Percentiles rank a stretch among this genome's conserved stretches.
Conservation (phyloP, 495 filamentous ascomycete species). For the Aspergillus steynii region DNA sequence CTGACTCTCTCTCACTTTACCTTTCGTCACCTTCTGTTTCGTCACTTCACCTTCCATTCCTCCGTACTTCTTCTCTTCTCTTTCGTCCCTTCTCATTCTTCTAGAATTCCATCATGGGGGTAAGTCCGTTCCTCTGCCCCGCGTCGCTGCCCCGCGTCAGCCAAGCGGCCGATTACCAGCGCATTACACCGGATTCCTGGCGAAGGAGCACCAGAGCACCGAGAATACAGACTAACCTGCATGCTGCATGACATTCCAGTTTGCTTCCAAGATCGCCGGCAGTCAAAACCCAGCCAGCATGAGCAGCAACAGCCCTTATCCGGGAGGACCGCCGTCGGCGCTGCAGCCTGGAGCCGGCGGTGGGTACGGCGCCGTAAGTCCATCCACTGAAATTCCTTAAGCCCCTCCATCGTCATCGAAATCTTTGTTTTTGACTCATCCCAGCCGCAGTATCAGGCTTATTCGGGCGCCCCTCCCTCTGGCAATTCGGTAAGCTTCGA, state of each 20-base stretch:
- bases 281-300: conserved; percentile 31
- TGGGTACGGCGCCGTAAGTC: conserved; percentile 31
- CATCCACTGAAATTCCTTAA: not conserved
- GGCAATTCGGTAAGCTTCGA: conserved; percentile 43
- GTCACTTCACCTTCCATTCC: conserved; percentile 10
- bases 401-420: conserved; percentile 2
- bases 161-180: conserved; percentile 11
- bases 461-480: conserved; percentile 37
- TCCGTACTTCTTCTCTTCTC: conserved; percentile 8
- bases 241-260: conserved; percentile 30
- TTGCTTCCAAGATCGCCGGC: conserved; percentile 48
- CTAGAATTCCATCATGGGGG: conserved; percentile 30
- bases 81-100: conserved; percentile 4
- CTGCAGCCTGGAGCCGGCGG: conserved; percentile 28
- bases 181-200: too few species aligned
- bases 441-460: conserved; percentile 42
- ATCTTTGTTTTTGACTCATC: conserved; percentile 10
- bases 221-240: conserved; percentile 6
- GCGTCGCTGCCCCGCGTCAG: conserved; percentile 15
- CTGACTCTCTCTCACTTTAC: not conserved
- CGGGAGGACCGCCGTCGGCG: conserved; percentile 43
- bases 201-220: too few species aligned
- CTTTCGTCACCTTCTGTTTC: conserved; percentile 5
- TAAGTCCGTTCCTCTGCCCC: conserved; percentile 22
- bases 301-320: conserved; percentile 36